Percentiles rank a stretch among this genome's conserved stretches.
Evolutionary conservation across 176 grass and related monocot genomes (phyloP).

Genomic region (Secale cereale): DNA sequence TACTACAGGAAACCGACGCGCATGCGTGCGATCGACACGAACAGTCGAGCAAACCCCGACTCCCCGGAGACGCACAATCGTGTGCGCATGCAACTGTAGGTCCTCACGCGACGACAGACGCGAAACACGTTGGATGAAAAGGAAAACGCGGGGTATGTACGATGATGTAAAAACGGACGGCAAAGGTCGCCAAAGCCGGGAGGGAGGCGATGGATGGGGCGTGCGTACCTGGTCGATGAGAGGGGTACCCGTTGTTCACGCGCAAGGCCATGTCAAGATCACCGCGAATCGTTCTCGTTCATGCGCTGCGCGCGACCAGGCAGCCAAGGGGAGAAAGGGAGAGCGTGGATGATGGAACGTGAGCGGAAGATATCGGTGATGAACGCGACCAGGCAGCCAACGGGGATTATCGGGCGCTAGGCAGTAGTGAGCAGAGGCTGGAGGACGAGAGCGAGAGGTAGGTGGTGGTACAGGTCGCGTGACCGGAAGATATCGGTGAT

Average conservation of each 20-base stretch:
- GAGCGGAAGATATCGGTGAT: too few species aligned
- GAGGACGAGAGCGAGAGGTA: background rate
- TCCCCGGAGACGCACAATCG: background rate
- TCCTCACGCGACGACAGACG: background rate
- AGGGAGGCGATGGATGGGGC: background rate
- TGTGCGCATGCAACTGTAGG: background rate
- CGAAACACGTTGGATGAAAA: background rate
- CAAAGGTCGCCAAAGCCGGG: conserved; percentile 17
- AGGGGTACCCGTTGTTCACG: conserved; percentile 34
- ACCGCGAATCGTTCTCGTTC: background rate
- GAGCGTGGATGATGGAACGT: background rate
- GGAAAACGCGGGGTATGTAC: background rate
- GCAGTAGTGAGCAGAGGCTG: too few species aligned
- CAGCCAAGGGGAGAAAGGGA: background rate
- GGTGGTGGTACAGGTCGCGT: conserved; percentile 11
- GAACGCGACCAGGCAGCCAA: too few species aligned
- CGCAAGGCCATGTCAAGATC: conserved; percentile 36
- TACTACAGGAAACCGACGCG: background rate
- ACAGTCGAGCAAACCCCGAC: background rate
- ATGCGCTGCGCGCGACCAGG: too few species aligned
- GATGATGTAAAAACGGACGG: background rate
- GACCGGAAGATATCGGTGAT: conserved; percentile 38
- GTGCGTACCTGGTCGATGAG: conserved; percentile 21
- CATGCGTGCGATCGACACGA: background rate
- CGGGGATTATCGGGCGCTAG: too few species aligned